Conservation (phyloP, 306 rosid genomes). For the Inga oerstediana region DNA sequence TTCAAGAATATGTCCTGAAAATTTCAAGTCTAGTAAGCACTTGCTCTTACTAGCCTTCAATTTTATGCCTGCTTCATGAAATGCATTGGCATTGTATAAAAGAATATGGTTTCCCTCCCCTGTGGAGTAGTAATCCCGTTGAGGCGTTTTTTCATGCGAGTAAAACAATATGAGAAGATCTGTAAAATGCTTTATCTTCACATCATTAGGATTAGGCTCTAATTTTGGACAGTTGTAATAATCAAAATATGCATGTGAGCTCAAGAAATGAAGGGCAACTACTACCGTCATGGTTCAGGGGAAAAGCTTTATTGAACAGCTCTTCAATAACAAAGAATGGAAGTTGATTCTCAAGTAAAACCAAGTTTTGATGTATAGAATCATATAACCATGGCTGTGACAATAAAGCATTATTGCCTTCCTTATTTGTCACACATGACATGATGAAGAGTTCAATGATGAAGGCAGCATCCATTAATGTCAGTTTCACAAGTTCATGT, state of each 20-base stretch:
- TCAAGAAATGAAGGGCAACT: background rate
- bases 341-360: too few species aligned
- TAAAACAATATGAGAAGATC: background rate
- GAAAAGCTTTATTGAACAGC: background rate
- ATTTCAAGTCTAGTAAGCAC: too few species aligned
- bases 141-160: too few species aligned
- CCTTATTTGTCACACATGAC: background rate
- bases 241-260: background rate
- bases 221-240: fast-evolving
- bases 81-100: too few species aligned
- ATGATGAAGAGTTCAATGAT: background rate
- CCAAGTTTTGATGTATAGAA: too few species aligned
- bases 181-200: background rate
- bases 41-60: too few species aligned
- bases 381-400: fast-evolving
- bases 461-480: too few species aligned
- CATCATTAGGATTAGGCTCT: background rate
- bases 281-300: background rate
- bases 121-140: too few species aligned
- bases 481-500: too few species aligned
- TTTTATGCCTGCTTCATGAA: too few species aligned
- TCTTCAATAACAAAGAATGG: background rate
- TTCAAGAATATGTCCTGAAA: too few species aligned
- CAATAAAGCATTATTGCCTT: background rate
- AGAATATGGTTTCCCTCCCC: too few species aligned